Evolutionary conservation across 495 filamentous ascomycete species (phyloP), one percentile per base, ranked within the genome.

Genomic region (Penicillium bialowiezense): DNA sequence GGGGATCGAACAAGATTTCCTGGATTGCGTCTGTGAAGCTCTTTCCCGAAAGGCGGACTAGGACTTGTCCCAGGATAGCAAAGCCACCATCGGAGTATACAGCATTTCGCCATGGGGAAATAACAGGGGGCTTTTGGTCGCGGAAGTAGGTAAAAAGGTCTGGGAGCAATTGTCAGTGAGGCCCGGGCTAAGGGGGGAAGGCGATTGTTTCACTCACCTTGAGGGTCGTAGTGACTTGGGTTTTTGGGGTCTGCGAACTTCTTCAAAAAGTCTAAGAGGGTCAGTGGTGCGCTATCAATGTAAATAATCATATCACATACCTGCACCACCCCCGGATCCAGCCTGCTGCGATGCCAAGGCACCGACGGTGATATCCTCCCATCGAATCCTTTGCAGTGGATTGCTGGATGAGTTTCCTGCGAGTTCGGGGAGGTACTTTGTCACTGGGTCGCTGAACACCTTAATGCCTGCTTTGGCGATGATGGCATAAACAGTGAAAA

Each of bases 341-440:
- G 73, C 50, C 7, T 64, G 32, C 59, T 77, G 50, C 51, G 59
- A 31, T 52, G 71, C 51, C 57, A 79, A 52, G 56, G 78, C 18
- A 50, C 80, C 59, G 53, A 65, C 41, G 7, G 51, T 58, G 26
- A 80, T 60, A 17, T 70, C 56, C 5, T 65, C 50, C 75, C 71
- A 78, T 7, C 52, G 21, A 13, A 76, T 55, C 18, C 32, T 28
- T 3, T 64, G 65, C 12, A 59, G 42, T 0, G 65, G 58, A 37
- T 46, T 39, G 6, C 33, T 38, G 14, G 15, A 37, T 10, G 26
- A 29, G 21, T 48, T 56, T 14, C 17, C 41, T 3, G 50, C 55
- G 54, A 84, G 70, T 51, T 84, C 77, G 1, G 82, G 80, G 0
- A 82, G 60, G 48, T 74, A 77, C 19, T 78, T 68, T 0, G 80